A percentile compares a stretch with the other conserved stretches of the same genome.
Conservation (phyloP, 768 basidiomycete species). For the Neoboletus brunneissimus region DNA sequence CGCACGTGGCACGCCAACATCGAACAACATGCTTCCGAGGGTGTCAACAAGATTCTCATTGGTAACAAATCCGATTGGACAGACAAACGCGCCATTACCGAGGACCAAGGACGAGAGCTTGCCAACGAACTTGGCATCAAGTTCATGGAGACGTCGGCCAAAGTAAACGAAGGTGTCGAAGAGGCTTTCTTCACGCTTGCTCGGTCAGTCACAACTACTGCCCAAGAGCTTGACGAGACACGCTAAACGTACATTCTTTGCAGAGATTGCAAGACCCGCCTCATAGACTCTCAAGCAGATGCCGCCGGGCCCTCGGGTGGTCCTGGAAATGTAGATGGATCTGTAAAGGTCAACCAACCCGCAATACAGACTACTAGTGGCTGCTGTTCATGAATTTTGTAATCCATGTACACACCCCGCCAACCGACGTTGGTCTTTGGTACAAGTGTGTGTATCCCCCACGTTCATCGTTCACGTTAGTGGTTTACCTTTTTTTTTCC, state of each 20-base stretch:
- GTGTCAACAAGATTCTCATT: constrained; percentile 98
- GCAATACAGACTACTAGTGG: constrained; percentile 40
- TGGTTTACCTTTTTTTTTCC: constrained; percentile 3
- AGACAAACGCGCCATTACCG: constrained; percentile 89
- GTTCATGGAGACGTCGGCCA: constrained; percentile 98
- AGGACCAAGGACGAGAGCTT: constrained; percentile 88
- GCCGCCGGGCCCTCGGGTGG: constrained; percentile 39
- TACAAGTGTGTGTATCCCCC: neutral
- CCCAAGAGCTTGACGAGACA: neutral
- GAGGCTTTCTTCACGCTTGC: constrained; percentile 98
- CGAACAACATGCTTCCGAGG: constrained; percentile 97
- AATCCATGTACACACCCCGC: constrained; percentile 5
- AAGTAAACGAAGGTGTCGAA: constrained; percentile 96
- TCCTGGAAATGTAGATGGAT: constrained; percentile 46
- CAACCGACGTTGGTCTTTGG: neutral
- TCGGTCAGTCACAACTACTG: constrained; percentile 53
- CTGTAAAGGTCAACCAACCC: constrained; percentile 67
- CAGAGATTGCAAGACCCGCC: constrained; percentile 95
- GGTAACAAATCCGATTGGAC: constrained; percentile 99
- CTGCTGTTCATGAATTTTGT: constrained; percentile 49
- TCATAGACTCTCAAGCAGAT: constrained; percentile 91
- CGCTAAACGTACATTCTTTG: neutral
- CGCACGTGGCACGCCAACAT: constrained; percentile 98
- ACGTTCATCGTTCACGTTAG: constrained; percentile 10
- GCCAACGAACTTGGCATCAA: constrained; percentile 92